Percentiles rank a stretch among this genome's conserved stretches.
phyloP scores from a whole-genome alignment of 495 filamentous ascomycete genomes.

The Talaromyces ruber region DNA sequence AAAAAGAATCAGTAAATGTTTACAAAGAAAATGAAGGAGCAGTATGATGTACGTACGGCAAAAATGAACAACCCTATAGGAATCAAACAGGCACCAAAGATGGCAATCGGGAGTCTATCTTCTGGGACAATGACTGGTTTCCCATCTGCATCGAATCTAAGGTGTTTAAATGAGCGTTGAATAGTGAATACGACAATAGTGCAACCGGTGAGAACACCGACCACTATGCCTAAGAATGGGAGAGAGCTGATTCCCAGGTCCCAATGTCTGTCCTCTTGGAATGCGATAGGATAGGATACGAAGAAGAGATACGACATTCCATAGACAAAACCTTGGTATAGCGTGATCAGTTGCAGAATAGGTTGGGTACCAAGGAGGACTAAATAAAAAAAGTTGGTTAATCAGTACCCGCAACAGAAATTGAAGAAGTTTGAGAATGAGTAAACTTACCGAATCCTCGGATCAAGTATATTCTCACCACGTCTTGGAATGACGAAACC shows the following conservation, averaged over 20 bases:
- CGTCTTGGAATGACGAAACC: conserved; percentile 18
- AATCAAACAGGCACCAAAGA: conserved; percentile 38
- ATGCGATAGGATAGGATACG: conserved; percentile 58
- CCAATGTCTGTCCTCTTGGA: conserved; percentile 35
- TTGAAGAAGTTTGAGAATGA: conserved; percentile 16
- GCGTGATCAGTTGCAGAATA: conserved; percentile 45
- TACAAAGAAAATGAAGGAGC: neutral
- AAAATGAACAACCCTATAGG: conserved; percentile 50
- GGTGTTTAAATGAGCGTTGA: conserved; percentile 19
- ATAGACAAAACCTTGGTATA: conserved; percentile 49
- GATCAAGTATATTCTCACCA: conserved; percentile 29
- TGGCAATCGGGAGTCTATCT: conserved; percentile 41
- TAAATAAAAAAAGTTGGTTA: neutral
- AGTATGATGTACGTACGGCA: conserved; percentile 10
- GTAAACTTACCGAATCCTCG: conserved; percentile 32
- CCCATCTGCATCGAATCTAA: conserved; percentile 14
- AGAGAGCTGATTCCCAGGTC: conserved; percentile 47
- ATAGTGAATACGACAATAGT: conserved; percentile 43
- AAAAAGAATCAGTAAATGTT: neutral
- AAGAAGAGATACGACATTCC: conserved; percentile 66
- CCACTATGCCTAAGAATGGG: conserved; percentile 59
- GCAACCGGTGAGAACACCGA: conserved; percentile 48
- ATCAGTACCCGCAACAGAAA: conserved; percentile 2
- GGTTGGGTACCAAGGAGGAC: neutral
- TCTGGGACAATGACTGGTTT: conserved; percentile 28